Evolutionary conservation across 2,329 filamentous ascomycete genomes (phyloP), one percentile per base, ranked within the genome.

Genomic region (Calonectria hongkongensis): DNA sequence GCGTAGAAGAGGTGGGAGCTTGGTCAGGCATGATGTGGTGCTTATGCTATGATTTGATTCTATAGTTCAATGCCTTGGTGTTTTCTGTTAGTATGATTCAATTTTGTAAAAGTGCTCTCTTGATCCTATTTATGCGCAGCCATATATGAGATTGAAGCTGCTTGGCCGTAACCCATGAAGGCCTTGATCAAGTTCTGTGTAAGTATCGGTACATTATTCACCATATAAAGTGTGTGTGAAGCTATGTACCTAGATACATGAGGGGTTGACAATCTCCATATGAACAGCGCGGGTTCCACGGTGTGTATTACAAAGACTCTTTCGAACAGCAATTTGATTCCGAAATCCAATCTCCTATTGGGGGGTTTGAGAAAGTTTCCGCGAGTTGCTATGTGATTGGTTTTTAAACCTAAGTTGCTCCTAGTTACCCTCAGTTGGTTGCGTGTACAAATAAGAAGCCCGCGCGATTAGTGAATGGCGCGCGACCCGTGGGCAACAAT

Each of bases 261-360:
- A 39, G 15, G 13, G 3, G 33, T 10, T 27, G n/a, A n/a, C 33
- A 56, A 56, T 9, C 6, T 13, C 8, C 2, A 8, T 25, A 12
- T 41, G 21, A 60, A 41, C n/a, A 25, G 33, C 33, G 54, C 54
- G 54, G n/a, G 21, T 60, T 36, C 54, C 33, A 60, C 54, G 54
- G 54, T 27, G 33, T 28, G 16, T 27, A 54, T 58, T 25, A 12
- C n/a, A 9, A 48, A 33, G 2, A 8, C 13, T 41, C 3, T 18
- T 41, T 41, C n/a, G 5, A 41, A 6, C 2, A 6, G 15, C 7
- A 27, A 16, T 18, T 36, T 56, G 28, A 10, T 12, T 36, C 3
- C 6, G 21, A 8, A 18, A 13, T 41, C 25, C 9, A 21, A 13
- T 9, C 3, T n/a, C 43, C 21, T 9, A 9, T 45, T 45, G 43